Conservation (phyloP, 805 yeast species). For the Pichia eremophila region DNA sequence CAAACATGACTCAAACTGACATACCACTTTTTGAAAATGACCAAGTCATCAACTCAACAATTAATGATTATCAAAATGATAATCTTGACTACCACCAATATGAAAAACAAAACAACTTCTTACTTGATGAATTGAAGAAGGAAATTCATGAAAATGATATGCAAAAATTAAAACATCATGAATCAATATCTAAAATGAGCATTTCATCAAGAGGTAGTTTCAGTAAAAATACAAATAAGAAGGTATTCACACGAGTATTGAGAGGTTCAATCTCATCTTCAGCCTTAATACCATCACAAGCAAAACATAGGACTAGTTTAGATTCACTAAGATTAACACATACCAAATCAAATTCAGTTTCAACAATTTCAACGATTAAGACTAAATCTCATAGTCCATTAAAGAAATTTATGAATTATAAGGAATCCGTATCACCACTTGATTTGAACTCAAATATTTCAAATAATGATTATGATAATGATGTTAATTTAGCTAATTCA, state of each 20-base stretch:
- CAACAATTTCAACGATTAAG: conserved; percentile 3
- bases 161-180: neutral
- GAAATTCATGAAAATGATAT: conserved; percentile 2
- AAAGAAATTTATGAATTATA: conserved; percentile 18
- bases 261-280: too few species aligned
- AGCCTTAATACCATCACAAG: too few species aligned
- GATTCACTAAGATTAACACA: neutral
- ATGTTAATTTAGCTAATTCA: conserved; percentile 20
- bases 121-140: conserved; percentile 2
- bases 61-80: too few species aligned
- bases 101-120: neutral
- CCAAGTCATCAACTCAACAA: too few species aligned
- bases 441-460: neutral
- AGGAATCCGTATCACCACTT: conserved; percentile 7
- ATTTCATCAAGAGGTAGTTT: too few species aligned
- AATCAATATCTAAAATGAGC: conserved; percentile 1
- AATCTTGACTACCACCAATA: too few species aligned
- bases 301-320: neutral
- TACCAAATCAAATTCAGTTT: conserved; percentile 4
- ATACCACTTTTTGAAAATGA: too few species aligned
- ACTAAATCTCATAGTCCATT: conserved; percentile 20
- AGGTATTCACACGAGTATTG: too few species aligned
- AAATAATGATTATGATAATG: conserved; percentile 15
- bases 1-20: too few species aligned
- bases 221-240: too few species aligned